Evolutionary conservation across 495 filamentous ascomycete genomes (phyloP), one percentile per base, ranked within the genome.

Genomic region (Hyaloscypha bicolor): DNA sequence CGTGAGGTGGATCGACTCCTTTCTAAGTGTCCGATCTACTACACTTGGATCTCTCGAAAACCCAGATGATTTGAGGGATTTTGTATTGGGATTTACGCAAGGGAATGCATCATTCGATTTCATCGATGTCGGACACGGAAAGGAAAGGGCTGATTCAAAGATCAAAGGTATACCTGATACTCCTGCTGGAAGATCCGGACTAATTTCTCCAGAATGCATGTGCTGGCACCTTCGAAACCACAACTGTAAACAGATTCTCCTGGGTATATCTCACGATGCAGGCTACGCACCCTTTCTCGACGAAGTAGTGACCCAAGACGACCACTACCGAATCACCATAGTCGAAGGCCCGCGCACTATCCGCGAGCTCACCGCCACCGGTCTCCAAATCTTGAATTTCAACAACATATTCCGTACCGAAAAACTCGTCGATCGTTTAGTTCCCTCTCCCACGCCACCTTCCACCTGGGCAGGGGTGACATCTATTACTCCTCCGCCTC

Each of bases 191-290:
- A 37, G 53, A 72, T 33, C 61, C 62, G 62, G 59, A 55, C 64
- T 72, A 32, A 57, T 39, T 29, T 25, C 25, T 11, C n/a, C 78
- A 94, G 93, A 93, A 72, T 75, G 69, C 35, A 74, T 80, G 8
- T 71, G 76, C 57, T 85, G 79, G 76, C 80, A 87, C 78, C 69
- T 92, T 84, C 80, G 87, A 85, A 85, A 94, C 71, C 85, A 82
- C 72, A 91, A 93, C 75, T 96, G 93, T 77, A 90, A 90, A 71
- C 91, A 93, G 67, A 88, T 96, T 51, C 79, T 94, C 56, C 80
- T 97, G 53, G 93, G 92, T 16, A 89, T 92, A 66, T 90, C 90
- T 22, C 89, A 92, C 67, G 90, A 93, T 76, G 85, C 86, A 63
- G 85, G 87, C 37, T 96, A 93, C 75, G 86, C 85, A 30, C 82